Evolutionary conservation across 2,329 filamentous ascomycete species (phyloP), one percentile per base, ranked within the genome.

Genomic region (Phoma sp.): DNA sequence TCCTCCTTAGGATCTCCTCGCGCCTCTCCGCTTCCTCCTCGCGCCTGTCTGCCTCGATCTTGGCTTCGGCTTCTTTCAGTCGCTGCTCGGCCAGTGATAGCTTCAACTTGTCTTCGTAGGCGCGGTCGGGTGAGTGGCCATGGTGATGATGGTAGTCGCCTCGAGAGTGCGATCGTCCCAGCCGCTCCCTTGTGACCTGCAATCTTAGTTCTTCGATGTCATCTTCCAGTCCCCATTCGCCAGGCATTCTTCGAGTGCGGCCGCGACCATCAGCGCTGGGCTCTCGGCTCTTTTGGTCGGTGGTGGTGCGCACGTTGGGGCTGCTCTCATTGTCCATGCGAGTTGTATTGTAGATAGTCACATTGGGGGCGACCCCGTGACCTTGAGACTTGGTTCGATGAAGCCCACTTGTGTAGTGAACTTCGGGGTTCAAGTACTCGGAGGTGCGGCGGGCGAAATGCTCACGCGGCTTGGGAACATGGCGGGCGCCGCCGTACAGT

Each of bases 281-380:
- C 15, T 59, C 55, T 26, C 61, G 64, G 40, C 60, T 66, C 42
- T 56, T 62, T 49, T 73, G 69, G 17, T 75, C 66, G 36, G 68
- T 68, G 9, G 52, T 46, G 14, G 51, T 54, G 54, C 65, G 70
- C 12, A 76, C 66, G 42, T 67, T 66, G 7, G 67, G 70, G 46
- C 51, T 73, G 34, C 63, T 72, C 36, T 73, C 71, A 47, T 71
- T 72, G 57, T 75, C 68, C 57, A 74, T 72, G 46, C 70, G 69
- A 47, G 75, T 74, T 48, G 75, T 76, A 64, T 80, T 80, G 69
- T 78, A 76, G 56, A 80, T 78, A 61, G 77, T 78, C 57, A 80
- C 74, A 39, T 77, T 74, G 15, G 78, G 78, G n/a, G 68, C 69
- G 12, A 77, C 77, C 20, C 70, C 60, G 48, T 77, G 73, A 37